Base-by-base conservation (phyloP, 2,329 filamentous ascomycete species). In the Talaromyces atroroseus region DNA sequence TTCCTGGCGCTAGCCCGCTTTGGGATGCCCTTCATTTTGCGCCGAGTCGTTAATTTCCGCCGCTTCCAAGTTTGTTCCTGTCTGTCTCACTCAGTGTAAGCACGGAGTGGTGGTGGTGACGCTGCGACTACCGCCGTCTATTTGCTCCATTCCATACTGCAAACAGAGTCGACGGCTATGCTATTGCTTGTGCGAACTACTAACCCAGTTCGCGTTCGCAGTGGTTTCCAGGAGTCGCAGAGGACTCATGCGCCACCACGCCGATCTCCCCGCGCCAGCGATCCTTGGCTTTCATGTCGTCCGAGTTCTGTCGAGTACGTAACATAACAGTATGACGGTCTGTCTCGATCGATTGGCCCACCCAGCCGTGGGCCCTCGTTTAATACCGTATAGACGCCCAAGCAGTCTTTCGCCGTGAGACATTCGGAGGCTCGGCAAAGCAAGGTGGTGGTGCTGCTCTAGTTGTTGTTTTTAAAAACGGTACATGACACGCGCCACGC, bases 171-270 rank as follows among this genome's bases (percentile, higher is more conserved):
- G 26, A 21, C 47, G 21, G 20, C 46, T n/a, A n/a, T n/a, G n/a
- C n/a, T n/a, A n/a, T n/a, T n/a, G 12, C 49, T 51, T 5, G 26
- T 29, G 26, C 4, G 8, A 29, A 29, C 26, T 29, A 29, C 26
- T 29, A 4, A 29, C 26, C n/a, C n/a, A n/a, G n/a, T n/a, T n/a
- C n/a, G n/a, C n/a, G n/a, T n/a, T n/a, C n/a, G n/a, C n/a, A n/a
- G n/a, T n/a, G n/a, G n/a, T n/a, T n/a, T 50, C 18, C 20, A 34
- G 36, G 24, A 21, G 40, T 29, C 29, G 20, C 46, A 20, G 23
- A n/a, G n/a, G n/a, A n/a, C n/a, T n/a, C 54, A 42, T 20, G 36
- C 54, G 54, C 54, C 54, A 57, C 54, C 21, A 23, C 42, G 54
- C 49, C 44, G 54, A 57, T 57, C 54, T 44, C 54, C 50, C 54